phyloP scores from a whole-genome alignment of 73 alveolate genomes.

The Tetrahymena elliotti region DNA sequence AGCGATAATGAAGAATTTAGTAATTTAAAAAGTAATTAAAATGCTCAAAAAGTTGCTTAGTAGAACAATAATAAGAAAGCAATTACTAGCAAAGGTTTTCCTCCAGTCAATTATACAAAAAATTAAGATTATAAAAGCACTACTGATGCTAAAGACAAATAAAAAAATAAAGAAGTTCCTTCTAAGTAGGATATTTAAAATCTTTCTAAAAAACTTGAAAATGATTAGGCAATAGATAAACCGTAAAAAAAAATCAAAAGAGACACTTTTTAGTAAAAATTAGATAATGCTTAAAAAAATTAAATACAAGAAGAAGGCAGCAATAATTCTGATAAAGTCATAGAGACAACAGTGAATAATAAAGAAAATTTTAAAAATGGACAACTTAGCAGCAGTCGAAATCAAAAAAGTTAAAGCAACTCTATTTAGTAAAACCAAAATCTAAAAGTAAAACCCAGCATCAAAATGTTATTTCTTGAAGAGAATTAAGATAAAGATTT shows the following conservation, averaged over 20 bases:
- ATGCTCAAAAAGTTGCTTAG: not conserved
- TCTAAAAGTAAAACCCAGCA: not conserved
- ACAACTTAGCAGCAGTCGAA: not conserved
- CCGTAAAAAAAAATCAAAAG: not conserved
- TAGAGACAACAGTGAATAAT: not conserved
- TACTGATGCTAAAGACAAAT: not conserved
- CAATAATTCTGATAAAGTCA: not conserved
- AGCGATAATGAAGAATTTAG: not conserved
- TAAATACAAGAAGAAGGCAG: not conserved
- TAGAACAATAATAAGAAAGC: not conserved
- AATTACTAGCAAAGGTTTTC: not conserved
- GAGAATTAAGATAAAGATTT: not conserved
- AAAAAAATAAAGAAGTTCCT: not conserved
- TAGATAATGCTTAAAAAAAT: not conserved
- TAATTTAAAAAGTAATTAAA: not conserved
- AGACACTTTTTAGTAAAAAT: not conserved
- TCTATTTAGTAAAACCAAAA: not conserved
- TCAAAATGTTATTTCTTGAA: not conserved
- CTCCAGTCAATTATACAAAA: not conserved
- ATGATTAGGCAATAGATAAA: not conserved
- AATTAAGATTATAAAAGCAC: not conserved
- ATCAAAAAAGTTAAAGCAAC: too few species aligned
- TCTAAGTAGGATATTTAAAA: not conserved
- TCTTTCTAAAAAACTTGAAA: not conserved
- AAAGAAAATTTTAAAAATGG: not conserved